These are phyloP conservation scores for Agrostemma githago DNA, from an alignment of 148 eudicot species.

Conservation along the genomic window DNA sequence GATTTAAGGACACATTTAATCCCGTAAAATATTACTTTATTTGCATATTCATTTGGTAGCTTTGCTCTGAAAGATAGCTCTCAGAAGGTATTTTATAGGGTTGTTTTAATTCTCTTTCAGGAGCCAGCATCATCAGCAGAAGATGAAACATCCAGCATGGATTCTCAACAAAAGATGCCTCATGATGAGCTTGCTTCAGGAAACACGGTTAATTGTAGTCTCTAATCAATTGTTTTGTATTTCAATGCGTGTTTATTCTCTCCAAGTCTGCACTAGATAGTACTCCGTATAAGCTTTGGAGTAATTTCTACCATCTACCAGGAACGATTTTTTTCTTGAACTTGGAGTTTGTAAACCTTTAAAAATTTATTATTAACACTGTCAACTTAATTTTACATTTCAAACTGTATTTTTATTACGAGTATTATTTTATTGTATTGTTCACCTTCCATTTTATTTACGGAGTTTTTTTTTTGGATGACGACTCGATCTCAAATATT, in stretches of 20 bases:
- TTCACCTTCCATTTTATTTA: too few relatives aligned
- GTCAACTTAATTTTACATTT: too few relatives aligned
- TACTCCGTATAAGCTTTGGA: too few relatives aligned
- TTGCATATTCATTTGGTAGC: background rate
- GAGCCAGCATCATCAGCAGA: conserved; percentile 47
- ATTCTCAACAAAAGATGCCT: conserved; percentile 47
- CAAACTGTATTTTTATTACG: too few relatives aligned
- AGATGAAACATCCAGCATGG: conserved; percentile 37
- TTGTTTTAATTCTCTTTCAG: conserved; percentile 38
- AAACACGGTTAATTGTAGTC: conserved; percentile 38
- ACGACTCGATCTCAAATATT: too few relatives aligned
- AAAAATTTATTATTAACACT: too few relatives aligned
- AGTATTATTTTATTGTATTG: too few relatives aligned
- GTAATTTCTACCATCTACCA: too few relatives aligned
- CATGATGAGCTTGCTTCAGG: conserved; percentile 44
- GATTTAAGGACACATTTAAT: background rate
- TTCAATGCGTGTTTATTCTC: background rate
- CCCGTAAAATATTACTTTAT: background rate
- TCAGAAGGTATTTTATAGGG: conserved; percentile 13
- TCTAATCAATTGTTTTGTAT: background rate
- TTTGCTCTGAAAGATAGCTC: background rate
- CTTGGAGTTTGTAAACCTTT: too few relatives aligned
- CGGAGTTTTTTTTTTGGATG: too few relatives aligned
- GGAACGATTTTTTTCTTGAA: too few relatives aligned
- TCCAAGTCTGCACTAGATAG: too few relatives aligned